Evolutionary conservation across 257 asterid species (phyloP), one percentile per base, ranked within the genome.

Genomic region (Euphrasia confusa): DNA sequence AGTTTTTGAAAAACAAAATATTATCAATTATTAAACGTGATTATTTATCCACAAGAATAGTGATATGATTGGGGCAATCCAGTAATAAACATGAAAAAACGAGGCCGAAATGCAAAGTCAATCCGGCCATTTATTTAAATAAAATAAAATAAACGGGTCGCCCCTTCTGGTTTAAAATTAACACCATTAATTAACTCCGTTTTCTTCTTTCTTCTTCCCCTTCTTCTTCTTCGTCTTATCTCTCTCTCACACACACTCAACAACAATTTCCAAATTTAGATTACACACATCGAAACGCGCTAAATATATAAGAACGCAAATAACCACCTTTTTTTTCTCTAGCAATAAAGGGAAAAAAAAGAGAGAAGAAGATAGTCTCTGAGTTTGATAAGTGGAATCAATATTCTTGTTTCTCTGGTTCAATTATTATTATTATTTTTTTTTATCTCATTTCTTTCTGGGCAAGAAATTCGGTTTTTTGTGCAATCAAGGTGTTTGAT

Each of bases 161-260:
- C 74, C 80, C 40, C 40, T 77, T 72, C 74, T 76, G 82, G 52
- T 57, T 66, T 64, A 53, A 69, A 71, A 71, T 68, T 69, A 39
- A 59, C 72, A 68, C 79, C 82, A 77, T 73, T 69, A 71, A 77
- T 73, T 66, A 68, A 69, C 65, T 80, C 69, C 68, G 42, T 37
- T 3, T 37, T 37, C 42, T 37, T 37, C 42, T 7, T 76, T 80
- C 71, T 50, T 68, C 74, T 63, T 73, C 71, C 73, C 83, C 73
- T 78, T 56, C 27, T 24, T 54, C 56, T 21, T 58, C 55, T 30
- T 24, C 61, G 10, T 59, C 45, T 61, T 2, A 30, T 35, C 12
- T 24, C 58, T 17, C 57, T 13, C 59, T n/a, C 68, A 28, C 64
- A 57, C 42, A 37, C 42, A 37, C 68, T 33, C 54, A 14, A 18